Base-by-base conservation (phyloP, 2,329 filamentous ascomycete genomes). In the Pseudocercospora cruenta region DNA sequence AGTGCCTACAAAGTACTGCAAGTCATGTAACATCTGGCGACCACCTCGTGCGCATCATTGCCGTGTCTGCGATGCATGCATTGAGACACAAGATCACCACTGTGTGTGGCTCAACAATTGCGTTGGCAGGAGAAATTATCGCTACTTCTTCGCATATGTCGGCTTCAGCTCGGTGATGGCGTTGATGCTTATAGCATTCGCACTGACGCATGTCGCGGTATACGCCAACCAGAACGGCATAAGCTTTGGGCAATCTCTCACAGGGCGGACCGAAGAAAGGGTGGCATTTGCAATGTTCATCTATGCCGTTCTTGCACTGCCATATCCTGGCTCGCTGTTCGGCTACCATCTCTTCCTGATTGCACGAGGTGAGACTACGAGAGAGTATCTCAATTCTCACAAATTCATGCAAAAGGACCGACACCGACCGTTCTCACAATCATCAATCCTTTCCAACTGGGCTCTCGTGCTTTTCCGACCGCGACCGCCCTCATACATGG, bases 61-160 rank as follows among this genome's bases (percentile, higher is more conserved):
- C 80, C 91, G 95, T 64, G 86, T 97, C 28, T 99, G 95, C 81
- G 94, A 99, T 80, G 97, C 96, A 78, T 99, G 95, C 78, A 88
- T 99, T 67, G 95, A 99, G 79, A 97, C 93, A 0, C 93, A 97
- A 72, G 95, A 99, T 76, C 95, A 99, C 76, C 95, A 99, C 80
- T 99, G 95, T 75, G 94, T 98, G 16, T 99, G 95, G 95, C 87
- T 99, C 69, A 99, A 99, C 81, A 99, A 99, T 78, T 99, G 95
- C 74, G 91, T 99, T 58, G 95, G 95, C 51, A 90, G 94, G 71
- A 92, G 95, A 74, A 99, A 99, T 81, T 99, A 99, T 81, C 92
- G 95, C 69, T 98, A 94, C 79, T 99, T 99, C 80, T 97, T 98
- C 78, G 87, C 91, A 10, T 99, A 97, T 79, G 89, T 99, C 70